Evolutionary conservation across 106 monocot species (phyloP).

Genomic region (Cymbidium sinense): DNA sequence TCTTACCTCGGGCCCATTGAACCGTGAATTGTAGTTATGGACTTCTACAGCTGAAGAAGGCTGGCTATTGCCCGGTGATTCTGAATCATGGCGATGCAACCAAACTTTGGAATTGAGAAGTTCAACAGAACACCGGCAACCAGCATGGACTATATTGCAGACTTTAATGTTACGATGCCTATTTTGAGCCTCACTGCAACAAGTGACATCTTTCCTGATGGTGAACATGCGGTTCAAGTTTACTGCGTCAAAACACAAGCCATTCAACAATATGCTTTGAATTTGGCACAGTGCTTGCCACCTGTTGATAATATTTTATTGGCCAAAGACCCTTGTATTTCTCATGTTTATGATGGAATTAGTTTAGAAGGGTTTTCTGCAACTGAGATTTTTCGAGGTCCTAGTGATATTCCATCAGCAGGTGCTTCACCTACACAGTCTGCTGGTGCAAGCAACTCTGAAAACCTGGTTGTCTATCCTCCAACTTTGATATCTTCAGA

Average conservation of each 20-base stretch:
- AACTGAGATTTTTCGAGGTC: slow-evolving; percentile 16
- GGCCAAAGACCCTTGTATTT: slow-evolving; percentile 35
- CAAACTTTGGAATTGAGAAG: slow-evolving; percentile 81
- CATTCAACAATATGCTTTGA: slow-evolving; percentile 96
- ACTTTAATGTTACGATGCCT: slow-evolving; percentile 96
- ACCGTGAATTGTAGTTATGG: slow-evolving; percentile 91
- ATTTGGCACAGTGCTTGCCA: slow-evolving; percentile 72
- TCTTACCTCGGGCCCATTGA: slow-evolving; percentile 80
- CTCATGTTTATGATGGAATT: slow-evolving; percentile 25
- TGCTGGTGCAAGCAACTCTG: slow-evolving; percentile 17
- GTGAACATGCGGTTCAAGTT: slow-evolving; percentile 83
- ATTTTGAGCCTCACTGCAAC: slow-evolving; percentile 93
- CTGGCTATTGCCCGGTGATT: slow-evolving; percentile 77
- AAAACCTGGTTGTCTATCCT: slow-evolving; percentile 15
- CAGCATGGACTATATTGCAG: slow-evolving; percentile 83
- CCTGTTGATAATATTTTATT: slow-evolving; percentile 35
- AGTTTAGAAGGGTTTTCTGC: slow-evolving; percentile 20
- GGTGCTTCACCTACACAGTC: slow-evolving; percentile 21
- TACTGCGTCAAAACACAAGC: slow-evolving; percentile 99
- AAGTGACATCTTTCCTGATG: slow-evolving; percentile 54
- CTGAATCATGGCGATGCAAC: slow-evolving; percentile 85
- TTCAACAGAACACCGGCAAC: slow-evolving; percentile 59
- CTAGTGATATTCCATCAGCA: slow-evolving; percentile 23
- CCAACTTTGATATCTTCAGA: slow-evolving; percentile 13
- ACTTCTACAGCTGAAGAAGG: slow-evolving; percentile 69